phyloP scores from a whole-genome alignment of 2,329 filamentous ascomycete species.

The Arthrinium phaeospermum region DNA sequence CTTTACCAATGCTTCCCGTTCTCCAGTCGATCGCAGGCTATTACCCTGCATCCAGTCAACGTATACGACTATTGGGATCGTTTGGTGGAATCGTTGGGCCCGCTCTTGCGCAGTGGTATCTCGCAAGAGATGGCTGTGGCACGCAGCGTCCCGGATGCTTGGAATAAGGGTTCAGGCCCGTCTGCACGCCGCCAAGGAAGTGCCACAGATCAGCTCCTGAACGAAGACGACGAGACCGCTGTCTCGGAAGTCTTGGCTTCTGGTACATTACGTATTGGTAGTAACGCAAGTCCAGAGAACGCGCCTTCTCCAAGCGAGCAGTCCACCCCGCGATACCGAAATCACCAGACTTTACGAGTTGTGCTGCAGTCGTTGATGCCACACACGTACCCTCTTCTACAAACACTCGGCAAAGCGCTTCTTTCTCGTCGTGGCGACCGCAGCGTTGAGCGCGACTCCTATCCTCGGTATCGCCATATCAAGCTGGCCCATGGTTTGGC shows the following conservation, averaged over 20 bases:
- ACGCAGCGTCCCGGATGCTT: conserved; percentile 73
- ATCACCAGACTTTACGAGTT: conserved; percentile 77
- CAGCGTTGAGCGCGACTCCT: conserved; percentile 63
- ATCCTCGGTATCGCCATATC: conserved; percentile 58
- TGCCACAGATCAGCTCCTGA: conserved; percentile 20
- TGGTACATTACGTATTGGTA: conserved; percentile 32
- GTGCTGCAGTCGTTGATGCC: conserved; percentile 80
- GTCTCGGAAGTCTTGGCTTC: conserved; percentile 35
- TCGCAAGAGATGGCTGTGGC: conserved; percentile 82
- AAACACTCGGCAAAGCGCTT: conserved; percentile 82
- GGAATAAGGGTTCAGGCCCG: conserved; percentile 48
- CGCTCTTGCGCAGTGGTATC: conserved; percentile 79
- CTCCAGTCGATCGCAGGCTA: conserved; percentile 66
- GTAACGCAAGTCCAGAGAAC: conserved; percentile 24
- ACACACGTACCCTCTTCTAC: conserved; percentile 83
- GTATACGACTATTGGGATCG: conserved; percentile 81
- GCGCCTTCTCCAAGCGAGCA: conserved; percentile 34
- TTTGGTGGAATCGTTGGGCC: conserved; percentile 77
- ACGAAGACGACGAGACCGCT: conserved; percentile 35
- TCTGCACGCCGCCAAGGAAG: conserved; percentile 26
- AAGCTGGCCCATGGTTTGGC: conserved; percentile 71
- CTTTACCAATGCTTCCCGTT: conserved; percentile 77
- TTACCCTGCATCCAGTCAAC: conserved; percentile 77
- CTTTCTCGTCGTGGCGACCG: conserved; percentile 65
- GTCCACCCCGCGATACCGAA: conserved; percentile 60